A percentile compares a stretch with the other conserved stretches of the same genome.
Evolutionary conservation across 805 yeast genomes (phyloP).

Genomic region (Suhomyces canberraensis): DNA sequence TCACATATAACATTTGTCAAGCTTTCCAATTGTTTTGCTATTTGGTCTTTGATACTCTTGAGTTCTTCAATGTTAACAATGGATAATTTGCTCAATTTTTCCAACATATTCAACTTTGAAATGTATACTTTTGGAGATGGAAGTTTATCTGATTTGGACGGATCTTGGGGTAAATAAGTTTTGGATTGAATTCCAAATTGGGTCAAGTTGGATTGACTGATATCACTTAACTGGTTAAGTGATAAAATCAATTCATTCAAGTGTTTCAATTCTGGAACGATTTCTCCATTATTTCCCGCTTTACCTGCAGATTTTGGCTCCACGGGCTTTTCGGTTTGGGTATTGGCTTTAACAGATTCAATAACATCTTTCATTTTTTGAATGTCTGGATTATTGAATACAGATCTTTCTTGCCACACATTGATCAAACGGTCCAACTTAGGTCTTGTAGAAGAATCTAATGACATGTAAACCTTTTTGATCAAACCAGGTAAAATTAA

Average conservation of each 20-base stretch:
- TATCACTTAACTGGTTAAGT: conserved; percentile 24
- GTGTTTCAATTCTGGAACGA: conserved; percentile 31
- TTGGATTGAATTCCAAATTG: conserved; percentile 39
- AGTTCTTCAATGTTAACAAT: conserved; percentile 30
- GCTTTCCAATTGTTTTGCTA: conserved; percentile 24
- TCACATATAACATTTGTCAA: conserved; percentile 22
- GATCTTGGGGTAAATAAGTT: conserved; percentile 34
- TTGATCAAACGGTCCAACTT: conserved; percentile 49
- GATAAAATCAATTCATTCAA: conserved; percentile 29
- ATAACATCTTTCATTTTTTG: conserved; percentile 24
- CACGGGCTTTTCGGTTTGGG: not conserved
- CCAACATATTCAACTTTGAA: conserved; percentile 37
- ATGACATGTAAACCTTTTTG: conserved; percentile 22
- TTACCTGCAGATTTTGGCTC: not conserved
- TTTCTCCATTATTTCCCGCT: not conserved
- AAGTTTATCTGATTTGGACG: conserved; percentile 30
- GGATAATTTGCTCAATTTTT: conserved; percentile 34
- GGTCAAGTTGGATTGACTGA: conserved; percentile 34
- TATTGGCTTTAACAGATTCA: conserved; percentile 12
- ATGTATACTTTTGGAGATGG: conserved; percentile 39
- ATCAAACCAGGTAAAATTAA: conserved; percentile 44
- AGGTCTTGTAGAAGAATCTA: conserved; percentile 39
- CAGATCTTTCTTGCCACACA: conserved; percentile 56
- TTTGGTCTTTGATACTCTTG: conserved; percentile 23
- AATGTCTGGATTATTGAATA: conserved; percentile 36